These are phyloP conservation scores for Filosporella fistucella DNA, from an alignment of 495 filamentous ascomycete species.

Conservation along the genomic window DNA sequence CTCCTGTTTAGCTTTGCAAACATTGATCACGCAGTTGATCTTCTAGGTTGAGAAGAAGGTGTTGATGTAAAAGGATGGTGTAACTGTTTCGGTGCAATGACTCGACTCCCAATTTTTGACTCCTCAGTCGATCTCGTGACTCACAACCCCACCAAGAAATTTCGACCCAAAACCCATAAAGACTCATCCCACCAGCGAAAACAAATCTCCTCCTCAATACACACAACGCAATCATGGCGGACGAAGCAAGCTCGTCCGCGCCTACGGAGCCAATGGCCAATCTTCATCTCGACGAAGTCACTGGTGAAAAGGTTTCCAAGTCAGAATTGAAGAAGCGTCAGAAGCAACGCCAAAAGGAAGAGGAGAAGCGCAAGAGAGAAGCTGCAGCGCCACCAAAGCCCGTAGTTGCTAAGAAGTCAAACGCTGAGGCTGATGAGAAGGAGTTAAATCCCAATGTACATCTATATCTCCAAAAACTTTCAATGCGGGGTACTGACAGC, in stretches of 20 bases:
- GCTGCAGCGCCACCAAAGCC: conserved; percentile 66
- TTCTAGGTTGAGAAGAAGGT: too few relatives aligned
- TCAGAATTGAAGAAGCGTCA: conserved; percentile 91
- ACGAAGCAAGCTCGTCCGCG: conserved; percentile 36
- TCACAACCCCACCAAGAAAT: too few relatives aligned
- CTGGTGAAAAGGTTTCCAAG: conserved; percentile 82
- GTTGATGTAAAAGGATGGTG: too few relatives aligned
- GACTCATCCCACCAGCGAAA: neutral
- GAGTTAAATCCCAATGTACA: conserved; percentile 88
- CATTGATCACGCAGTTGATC: too few relatives aligned
- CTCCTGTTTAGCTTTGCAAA: too few relatives aligned
- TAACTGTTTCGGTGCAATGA: too few relatives aligned
- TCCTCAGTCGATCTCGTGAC: too few relatives aligned
- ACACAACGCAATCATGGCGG: conserved; percentile 22
- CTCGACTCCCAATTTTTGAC: too few relatives aligned
- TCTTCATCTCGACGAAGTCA: conserved; percentile 71
- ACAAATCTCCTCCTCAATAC: neutral
- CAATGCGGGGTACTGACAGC: conserved; percentile 4
- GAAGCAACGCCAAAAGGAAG: conserved; percentile 83
- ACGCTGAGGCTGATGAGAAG: conserved; percentile 63
- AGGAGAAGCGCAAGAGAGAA: conserved; percentile 82
- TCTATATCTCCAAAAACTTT: neutral
- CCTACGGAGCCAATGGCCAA: conserved; percentile 61
- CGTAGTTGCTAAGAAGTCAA: conserved; percentile 62
- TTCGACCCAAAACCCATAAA: too few relatives aligned